These are phyloP conservation scores for Magnaporthiopsis poae DNA, from an alignment of 2,329 filamentous ascomycete genomes.

Conservation along the genomic window DNA sequence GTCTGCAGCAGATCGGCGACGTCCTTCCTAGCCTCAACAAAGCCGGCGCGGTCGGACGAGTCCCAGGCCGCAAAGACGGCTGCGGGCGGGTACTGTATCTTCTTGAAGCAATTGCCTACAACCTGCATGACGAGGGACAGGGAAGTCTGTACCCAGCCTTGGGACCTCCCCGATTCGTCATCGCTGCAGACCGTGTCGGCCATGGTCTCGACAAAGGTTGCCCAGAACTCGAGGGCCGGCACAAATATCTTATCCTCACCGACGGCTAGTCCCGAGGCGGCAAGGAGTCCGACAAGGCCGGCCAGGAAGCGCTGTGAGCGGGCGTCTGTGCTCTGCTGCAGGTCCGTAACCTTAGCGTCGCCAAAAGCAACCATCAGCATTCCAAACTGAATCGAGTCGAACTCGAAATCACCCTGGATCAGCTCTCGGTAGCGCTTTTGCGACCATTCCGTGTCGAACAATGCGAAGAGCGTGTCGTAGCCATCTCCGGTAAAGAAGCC, in stretches of 20 bases:
- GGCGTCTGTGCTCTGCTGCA: conserved; percentile 44
- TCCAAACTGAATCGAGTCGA: conserved; percentile 56
- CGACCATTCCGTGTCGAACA: conserved; percentile 54
- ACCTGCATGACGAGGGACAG: conserved; percentile 52
- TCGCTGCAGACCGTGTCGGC: conserved; percentile 31
- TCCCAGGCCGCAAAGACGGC: conserved; percentile 57
- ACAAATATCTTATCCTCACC: conserved; percentile 68
- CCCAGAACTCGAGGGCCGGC: conserved; percentile 72
- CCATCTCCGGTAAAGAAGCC: conserved; percentile 52
- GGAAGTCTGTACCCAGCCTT: conserved; percentile 48
- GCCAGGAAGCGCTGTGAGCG: conserved; percentile 44
- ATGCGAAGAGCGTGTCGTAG: conserved; percentile 43
- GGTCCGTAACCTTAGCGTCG: conserved; percentile 51
- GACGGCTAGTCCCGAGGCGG: conserved; percentile 55
- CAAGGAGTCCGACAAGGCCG: conserved; percentile 55
- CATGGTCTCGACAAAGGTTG: conserved; percentile 60
- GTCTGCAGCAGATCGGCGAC: conserved; percentile 69
- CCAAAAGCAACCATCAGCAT: conserved; percentile 60
- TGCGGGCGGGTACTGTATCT: conserved; percentile 56
- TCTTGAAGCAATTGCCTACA: conserved; percentile 57
- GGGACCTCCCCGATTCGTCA: conserved; percentile 33
- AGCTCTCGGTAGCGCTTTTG: conserved; percentile 44
- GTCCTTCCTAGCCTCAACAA: conserved; percentile 65
- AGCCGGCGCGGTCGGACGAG: conserved; percentile 55
- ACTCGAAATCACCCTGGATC: conserved; percentile 46